Evolutionary conservation across 345 rosid genomes (phyloP).

Genomic region (Euphorbia pulcherrima): DNA sequence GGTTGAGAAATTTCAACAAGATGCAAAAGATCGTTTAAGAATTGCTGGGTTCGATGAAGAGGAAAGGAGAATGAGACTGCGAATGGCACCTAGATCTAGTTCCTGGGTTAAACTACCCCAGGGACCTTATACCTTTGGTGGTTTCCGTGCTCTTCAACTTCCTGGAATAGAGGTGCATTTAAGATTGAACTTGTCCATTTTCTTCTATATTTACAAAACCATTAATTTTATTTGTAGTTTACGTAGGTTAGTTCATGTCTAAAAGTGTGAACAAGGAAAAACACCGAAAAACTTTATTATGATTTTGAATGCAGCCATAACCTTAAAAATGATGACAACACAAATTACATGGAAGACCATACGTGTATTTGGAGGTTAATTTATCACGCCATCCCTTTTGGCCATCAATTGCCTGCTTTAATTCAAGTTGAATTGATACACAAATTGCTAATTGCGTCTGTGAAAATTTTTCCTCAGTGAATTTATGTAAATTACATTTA

Average conservation of each 20-base stretch:
- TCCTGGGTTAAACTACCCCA: slow-evolving; percentile 56
- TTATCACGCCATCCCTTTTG: background rate
- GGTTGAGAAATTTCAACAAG: slow-evolving; percentile 47
- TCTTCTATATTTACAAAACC: background rate
- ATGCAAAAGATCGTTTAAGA: slow-evolving; percentile 50
- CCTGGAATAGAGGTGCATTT: slow-evolving; percentile 66
- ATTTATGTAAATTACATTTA: background rate
- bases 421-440: background rate
- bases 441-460: slow-evolving; percentile 2
- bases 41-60: slow-evolving; percentile 92
- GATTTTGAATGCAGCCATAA: background rate
- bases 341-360: background rate
- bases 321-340: background rate
- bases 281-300: background rate
- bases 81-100: slow-evolving; percentile 27
- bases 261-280: background rate
- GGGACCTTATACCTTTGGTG: slow-evolving; percentile 71
- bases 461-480: too few relatives aligned
- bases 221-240: background rate
- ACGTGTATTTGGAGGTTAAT: background rate
- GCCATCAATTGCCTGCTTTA: background rate
- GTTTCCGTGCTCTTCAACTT: slow-evolving; percentile 71
- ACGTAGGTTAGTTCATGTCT: background rate
- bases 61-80: slow-evolving; percentile 65
- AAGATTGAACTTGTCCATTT: background rate